phyloP scores from a whole-genome alignment of 441 rosid species.

The Erodium texanum region DNA sequence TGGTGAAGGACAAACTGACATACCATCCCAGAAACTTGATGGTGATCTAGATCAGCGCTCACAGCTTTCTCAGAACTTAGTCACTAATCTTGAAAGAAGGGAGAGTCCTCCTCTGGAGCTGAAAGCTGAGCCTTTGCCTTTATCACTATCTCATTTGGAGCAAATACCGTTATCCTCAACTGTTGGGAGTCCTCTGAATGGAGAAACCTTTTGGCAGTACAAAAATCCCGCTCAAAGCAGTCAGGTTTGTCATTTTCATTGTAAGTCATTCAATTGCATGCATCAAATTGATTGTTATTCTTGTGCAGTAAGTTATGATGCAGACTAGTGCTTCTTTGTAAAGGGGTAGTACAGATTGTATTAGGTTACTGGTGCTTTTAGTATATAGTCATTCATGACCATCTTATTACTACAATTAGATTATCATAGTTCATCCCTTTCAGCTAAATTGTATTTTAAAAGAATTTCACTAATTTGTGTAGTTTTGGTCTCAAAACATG shows the following conservation, averaged over 20 bases:
- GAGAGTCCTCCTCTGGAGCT: conserved; percentile 29
- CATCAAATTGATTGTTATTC: too few relatives aligned
- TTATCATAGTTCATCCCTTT: not conserved
- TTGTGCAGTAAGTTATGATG: too few relatives aligned
- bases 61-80: conserved; percentile 23
- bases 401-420: too few relatives aligned
- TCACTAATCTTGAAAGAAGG: conserved; percentile 22
- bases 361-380: too few relatives aligned
- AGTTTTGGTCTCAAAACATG: conserved; percentile 77
- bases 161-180: conserved; percentile 37
- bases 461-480: conserved; percentile 14
- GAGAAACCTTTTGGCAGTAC: conserved; percentile 64
- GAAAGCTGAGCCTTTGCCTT: conserved; percentile 32
- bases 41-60: conserved; percentile 18
- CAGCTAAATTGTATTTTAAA: not conserved
- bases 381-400: too few relatives aligned
- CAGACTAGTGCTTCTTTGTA: too few relatives aligned
- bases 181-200: conserved; percentile 31
- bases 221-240: conserved; percentile 41
- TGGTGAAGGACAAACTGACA: conserved; percentile 23
- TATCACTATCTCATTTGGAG: conserved; percentile 36
- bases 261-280: not conserved
- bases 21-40: conserved; percentile 18
- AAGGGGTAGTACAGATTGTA: too few relatives aligned
- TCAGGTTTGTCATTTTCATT: conserved; percentile 35